phyloP scores from a whole-genome alignment of 2,329 filamentous ascomycete genomes.

The Arachnomyces sp. region DNA sequence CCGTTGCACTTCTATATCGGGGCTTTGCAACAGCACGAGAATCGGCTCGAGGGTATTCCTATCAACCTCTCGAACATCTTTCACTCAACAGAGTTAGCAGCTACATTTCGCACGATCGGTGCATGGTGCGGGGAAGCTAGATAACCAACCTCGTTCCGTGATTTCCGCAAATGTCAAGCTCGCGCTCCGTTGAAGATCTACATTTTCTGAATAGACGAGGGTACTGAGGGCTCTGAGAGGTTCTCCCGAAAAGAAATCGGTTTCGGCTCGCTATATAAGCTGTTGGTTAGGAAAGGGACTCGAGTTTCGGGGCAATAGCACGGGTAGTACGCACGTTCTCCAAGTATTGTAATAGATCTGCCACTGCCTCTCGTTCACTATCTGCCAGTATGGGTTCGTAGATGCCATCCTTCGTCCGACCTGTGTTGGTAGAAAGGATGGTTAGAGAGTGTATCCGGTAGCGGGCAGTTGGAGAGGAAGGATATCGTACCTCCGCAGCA shows the following conservation, averaged over 20 bases:
- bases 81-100: constrained; percentile 7
- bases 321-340: constrained; percentile 67
- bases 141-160: constrained; percentile 73
- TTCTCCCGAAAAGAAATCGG: constrained; percentile 96
- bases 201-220: constrained; percentile 96
- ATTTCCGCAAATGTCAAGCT: constrained; percentile 99
- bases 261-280: constrained; percentile 69
- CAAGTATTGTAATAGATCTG: constrained; percentile 87
- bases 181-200: constrained; percentile 92
- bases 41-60: constrained; percentile 93
- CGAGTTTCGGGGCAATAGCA: constrained; percentile 7
- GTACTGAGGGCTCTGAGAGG: constrained; percentile 89
- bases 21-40: constrained; percentile 85
- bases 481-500: constrained; percentile 27
- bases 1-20: constrained; percentile 93
- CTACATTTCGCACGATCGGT: no score
- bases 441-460: constrained; percentile 25
- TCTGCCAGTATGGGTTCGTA: constrained; percentile 87
- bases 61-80: constrained; percentile 95
- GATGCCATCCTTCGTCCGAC: constrained; percentile 68
- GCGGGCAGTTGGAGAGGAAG: constrained; percentile 29
- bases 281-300: no score
- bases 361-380: constrained; percentile 92
- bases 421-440: constrained; percentile 41
- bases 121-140: constrained; percentile 7